Base-by-base conservation (phyloP, 306 rosid species). In the Cicer pinnatifidum region DNA sequence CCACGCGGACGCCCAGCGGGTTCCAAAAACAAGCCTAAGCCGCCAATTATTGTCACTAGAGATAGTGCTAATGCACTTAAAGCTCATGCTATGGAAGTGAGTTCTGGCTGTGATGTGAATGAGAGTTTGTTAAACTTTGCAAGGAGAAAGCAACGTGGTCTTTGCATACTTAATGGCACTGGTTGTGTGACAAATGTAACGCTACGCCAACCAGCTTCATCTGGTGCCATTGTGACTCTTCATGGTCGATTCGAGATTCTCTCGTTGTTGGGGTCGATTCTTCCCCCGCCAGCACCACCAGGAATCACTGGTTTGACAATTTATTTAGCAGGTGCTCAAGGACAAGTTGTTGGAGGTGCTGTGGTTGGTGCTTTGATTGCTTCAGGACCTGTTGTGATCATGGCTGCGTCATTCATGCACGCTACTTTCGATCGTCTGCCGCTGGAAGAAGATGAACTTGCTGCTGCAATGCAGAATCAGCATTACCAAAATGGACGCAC, bases 321-420 rank as follows among this genome's bases (percentile, higher is more conserved):
- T 41, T 90, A 86, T 81, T 76, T 90, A 5, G 92, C 96, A 10
- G 92, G 96, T 50, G 85, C 88, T 76, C 96, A 90, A 73, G 96
- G 96, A 37, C 96, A 90, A 89, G 93, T 90, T 63, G 88, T 90
- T 8, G 96, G 96, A 52, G 96, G 96, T 61, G 67, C 54, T 60
- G 92, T 88, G 0, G 92, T 86, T 38, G 96, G 96, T 69, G 77
- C 96, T 33, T 85, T 90, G 75, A 78, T 90, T 86, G 96, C 96
- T 48, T 88, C 92, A 1, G 91, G 96, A 3, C 96, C 96, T 33
- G 87, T 90, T 37, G 91, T 90, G 8, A 81, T 90, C 87, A 86
- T 90, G 92, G 96, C 92, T 66, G 89, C 96, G 1, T 90, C 96
- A 5, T 90, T 90, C 88, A 90, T 88, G 92, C 90, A 86, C 1